phyloP scores from a whole-genome alignment of 768 basidiomycete species.

The Boletus rufocinnamomeus region DNA sequence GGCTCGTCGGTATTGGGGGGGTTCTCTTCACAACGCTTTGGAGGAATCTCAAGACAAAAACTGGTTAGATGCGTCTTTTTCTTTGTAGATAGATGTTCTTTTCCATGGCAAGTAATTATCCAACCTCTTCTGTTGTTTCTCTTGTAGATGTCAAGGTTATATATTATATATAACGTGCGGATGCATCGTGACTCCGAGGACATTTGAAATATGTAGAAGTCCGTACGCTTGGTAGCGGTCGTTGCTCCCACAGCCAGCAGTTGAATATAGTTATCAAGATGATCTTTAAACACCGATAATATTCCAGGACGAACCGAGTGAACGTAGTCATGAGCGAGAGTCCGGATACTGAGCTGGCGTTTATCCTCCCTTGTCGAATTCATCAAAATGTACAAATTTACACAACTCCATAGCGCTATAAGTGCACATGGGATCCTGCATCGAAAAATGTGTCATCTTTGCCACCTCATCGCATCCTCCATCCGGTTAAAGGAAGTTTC shows the following conservation, averaged over 20 bases:
- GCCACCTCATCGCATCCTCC: too few species aligned
- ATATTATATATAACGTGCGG: neutral
- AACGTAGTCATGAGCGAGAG: too few species aligned
- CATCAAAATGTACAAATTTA: too few species aligned
- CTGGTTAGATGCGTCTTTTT: neutral
- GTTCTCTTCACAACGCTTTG: constrained; percentile 58
- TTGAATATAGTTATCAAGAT: neutral
- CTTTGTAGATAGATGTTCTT: too few species aligned
- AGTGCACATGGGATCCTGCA: too few species aligned
- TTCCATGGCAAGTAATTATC: neutral
- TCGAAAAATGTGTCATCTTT: too few species aligned
- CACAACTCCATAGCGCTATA: too few species aligned
- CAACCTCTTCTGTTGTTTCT: neutral
- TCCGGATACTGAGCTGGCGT: too few species aligned
- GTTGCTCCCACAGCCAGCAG: neutral
- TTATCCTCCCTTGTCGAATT: too few species aligned
- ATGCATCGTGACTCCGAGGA: neutral
- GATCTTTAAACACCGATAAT: neutral
- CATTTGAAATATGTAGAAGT: neutral
- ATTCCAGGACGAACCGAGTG: too few species aligned
- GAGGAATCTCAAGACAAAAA: constrained; percentile 32
- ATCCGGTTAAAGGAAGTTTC: too few species aligned
- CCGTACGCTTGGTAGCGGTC: neutral
- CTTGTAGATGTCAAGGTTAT: neutral
- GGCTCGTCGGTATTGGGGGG: too few species aligned